phyloP scores from a whole-genome alignment of 2,329 filamentous ascomycete genomes.

The Helicocarpus griseus region DNA sequence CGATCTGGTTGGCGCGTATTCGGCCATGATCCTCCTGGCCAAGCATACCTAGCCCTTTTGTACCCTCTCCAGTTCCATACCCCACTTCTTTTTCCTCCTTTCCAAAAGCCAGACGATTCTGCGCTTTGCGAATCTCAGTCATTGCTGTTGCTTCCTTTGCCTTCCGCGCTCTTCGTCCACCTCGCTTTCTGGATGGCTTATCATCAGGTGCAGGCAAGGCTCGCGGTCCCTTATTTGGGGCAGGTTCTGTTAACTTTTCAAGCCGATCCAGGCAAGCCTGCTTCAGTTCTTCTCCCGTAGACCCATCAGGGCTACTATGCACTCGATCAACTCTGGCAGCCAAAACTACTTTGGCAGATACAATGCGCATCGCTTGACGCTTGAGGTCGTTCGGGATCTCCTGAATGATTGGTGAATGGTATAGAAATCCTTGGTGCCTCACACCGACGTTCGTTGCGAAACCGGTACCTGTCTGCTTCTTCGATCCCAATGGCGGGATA shows the following conservation, averaged over 20 bases:
- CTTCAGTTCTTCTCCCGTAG: slow-evolving; percentile 71
- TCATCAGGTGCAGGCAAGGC: slow-evolving; percentile 90
- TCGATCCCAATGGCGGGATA: slow-evolving; percentile 79
- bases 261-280: slow-evolving; percentile 74
- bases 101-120: slow-evolving; percentile 92
- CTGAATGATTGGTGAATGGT: slow-evolving; percentile 80
- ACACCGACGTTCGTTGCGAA: slow-evolving; percentile 89
- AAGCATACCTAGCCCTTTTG: slow-evolving; percentile 89
- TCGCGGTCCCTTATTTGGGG: slow-evolving; percentile 76
- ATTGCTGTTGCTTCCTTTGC: slow-evolving; percentile 95
- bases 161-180: slow-evolving; percentile 79
- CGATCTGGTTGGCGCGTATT: slow-evolving; percentile 78
- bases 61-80: slow-evolving; percentile 76
- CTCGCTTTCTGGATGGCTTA: slow-evolving; percentile 86
- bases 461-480: slow-evolving; percentile 69
- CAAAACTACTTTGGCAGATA: slow-evolving; percentile 87
- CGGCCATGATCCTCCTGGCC: slow-evolving; percentile 80
- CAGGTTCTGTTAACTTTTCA: slow-evolving; percentile 85
- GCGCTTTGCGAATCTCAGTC: slow-evolving; percentile 91
- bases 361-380: slow-evolving; percentile 88
- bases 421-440: slow-evolving; percentile 86
- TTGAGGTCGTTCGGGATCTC: slow-evolving; percentile 78
- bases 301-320: slow-evolving; percentile 71
- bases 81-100: slow-evolving; percentile 92
- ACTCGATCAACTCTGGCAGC: slow-evolving; percentile 83